A percentile compares a stretch with the other conserved stretches of the same genome.
Conservation (phyloP, 129 eudicot genomes). For the Tagetes erecta region DNA sequence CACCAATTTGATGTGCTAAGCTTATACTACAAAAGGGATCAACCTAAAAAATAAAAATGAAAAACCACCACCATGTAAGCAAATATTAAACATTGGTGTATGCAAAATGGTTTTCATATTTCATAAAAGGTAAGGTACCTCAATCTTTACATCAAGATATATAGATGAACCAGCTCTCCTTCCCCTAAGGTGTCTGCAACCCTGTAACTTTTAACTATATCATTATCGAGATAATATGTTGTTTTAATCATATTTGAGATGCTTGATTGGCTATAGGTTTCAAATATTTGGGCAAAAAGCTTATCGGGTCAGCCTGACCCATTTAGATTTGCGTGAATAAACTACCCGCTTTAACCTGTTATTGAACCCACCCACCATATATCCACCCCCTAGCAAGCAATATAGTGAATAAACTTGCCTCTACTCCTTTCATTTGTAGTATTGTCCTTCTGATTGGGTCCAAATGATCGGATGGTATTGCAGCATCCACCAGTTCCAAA, state of each 20-base stretch:
- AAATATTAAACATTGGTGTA: conserved; percentile 2
- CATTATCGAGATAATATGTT: neutral
- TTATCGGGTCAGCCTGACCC: neutral
- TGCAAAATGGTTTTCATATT: neutral
- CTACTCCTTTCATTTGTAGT: conserved; percentile 70
- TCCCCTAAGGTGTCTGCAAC: conserved; percentile 87
- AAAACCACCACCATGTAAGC: conserved; percentile 3
- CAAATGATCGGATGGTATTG: conserved; percentile 63
- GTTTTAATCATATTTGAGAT: neutral
- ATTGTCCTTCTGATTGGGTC: conserved; percentile 73
- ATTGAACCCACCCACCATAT: neutral
- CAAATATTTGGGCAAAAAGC: neutral
- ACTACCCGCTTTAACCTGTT: neutral
- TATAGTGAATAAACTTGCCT: conserved; percentile 49
- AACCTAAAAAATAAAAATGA: conserved; percentile 46
- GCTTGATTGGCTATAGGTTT: neutral
- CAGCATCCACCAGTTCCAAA: conserved; percentile 98
- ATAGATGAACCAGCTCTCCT: conserved; percentile 92
- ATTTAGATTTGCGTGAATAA: neutral
- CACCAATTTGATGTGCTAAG: conserved; percentile 82
- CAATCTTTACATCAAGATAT: conserved; percentile 80
- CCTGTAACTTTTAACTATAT: conserved; percentile 43
- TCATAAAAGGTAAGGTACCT: conserved; percentile 47
- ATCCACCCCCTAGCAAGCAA: neutral
- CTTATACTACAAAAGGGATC: conserved; percentile 83